Evolutionary conservation across 495 filamentous ascomycete genomes (phyloP).

Genomic region (Xeromyces bisporus): DNA sequence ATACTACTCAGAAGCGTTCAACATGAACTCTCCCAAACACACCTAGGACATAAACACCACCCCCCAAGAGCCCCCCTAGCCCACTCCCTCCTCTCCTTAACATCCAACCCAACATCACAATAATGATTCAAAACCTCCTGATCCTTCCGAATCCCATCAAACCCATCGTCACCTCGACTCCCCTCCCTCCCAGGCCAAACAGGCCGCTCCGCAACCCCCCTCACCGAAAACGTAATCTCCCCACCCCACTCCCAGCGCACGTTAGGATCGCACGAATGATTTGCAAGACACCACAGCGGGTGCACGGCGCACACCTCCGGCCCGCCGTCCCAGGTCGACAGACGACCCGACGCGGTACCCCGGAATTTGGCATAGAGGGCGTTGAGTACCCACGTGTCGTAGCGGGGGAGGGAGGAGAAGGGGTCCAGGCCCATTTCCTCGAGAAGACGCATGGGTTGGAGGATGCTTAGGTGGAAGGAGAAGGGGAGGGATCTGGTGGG

Average conservation of each 20-base stretch:
- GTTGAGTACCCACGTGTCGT: constrained; percentile 88
- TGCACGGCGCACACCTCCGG: constrained; percentile 70
- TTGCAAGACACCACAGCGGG: constrained; percentile 63
- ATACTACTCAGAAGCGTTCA: no score
- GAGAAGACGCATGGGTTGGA: constrained; percentile 66
- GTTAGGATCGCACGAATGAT: constrained; percentile 89
- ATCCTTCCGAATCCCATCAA: constrained; percentile 49
- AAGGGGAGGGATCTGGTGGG: constrained; percentile 48
- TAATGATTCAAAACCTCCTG: constrained; percentile 88
- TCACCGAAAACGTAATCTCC: constrained; percentile 50
- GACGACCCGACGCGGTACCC: constrained; percentile 71
- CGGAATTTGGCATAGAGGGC: constrained; percentile 88
- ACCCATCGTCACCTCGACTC: constrained; percentile 9
- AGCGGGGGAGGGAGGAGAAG: constrained; percentile 42
- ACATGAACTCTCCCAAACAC: constrained; percentile 44
- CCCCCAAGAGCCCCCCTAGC: constrained; percentile 71
- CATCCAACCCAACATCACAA: constrained; percentile 67
- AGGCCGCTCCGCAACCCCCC: constrained; percentile 25
- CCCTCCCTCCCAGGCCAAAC: constrained; percentile 22
- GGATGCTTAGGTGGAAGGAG: constrained; percentile 71
- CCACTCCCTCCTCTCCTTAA: constrained; percentile 75
- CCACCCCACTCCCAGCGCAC: constrained; percentile 89
- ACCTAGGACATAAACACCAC: constrained; percentile 66
- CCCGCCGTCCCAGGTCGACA: constrained; percentile 51
- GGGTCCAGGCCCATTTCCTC: constrained; percentile 85